Percentiles rank a stretch among this genome's conserved stretches.
Evolutionary conservation across 2,329 filamentous ascomycete genomes (phyloP).

Genomic region (Ophiobolus disseminans): DNA sequence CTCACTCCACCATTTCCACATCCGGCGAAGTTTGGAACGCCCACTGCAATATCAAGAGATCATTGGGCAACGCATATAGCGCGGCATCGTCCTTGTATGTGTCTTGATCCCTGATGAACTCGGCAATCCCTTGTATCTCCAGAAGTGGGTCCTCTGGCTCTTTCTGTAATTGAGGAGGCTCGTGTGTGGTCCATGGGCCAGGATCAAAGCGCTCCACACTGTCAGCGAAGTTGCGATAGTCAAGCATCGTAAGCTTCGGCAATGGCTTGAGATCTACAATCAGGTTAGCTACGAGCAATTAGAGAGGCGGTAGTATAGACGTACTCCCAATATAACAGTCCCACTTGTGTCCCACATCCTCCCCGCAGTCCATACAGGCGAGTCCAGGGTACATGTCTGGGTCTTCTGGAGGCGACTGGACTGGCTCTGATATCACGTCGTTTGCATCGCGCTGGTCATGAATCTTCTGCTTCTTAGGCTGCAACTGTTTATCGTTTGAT

Average conservation of each 20-base stretch:
- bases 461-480: neutral
- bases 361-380: slow-evolving; percentile 38
- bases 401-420: neutral
- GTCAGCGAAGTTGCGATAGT: slow-evolving; percentile 21
- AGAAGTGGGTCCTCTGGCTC: slow-evolving; percentile 11
- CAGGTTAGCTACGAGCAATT: neutral
- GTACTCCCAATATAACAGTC: slow-evolving; percentile 33
- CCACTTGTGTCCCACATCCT: slow-evolving; percentile 11
- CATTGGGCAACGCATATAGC: slow-evolving; percentile 23
- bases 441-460: neutral
- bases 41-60: slow-evolving; percentile 24
- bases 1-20: slow-evolving; percentile 10
- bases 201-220: slow-evolving; percentile 30
- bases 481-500: neutral
- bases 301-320: neutral
- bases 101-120: slow-evolving; percentile 26
- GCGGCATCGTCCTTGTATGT: slow-evolving; percentile 19
- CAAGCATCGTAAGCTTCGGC: slow-evolving; percentile 14
- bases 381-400: slow-evolving; percentile 6
- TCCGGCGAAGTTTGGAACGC: slow-evolving; percentile 19
- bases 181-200: slow-evolving; percentile 32
- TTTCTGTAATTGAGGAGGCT: slow-evolving; percentile 6
- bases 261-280: slow-evolving; percentile 12
- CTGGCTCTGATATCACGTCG: neutral
- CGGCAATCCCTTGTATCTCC: slow-evolving; percentile 19